These are phyloP conservation scores for Byssothecium circinans DNA, from an alignment of 2,329 filamentous ascomycete species.

Conservation along the genomic window DNA sequence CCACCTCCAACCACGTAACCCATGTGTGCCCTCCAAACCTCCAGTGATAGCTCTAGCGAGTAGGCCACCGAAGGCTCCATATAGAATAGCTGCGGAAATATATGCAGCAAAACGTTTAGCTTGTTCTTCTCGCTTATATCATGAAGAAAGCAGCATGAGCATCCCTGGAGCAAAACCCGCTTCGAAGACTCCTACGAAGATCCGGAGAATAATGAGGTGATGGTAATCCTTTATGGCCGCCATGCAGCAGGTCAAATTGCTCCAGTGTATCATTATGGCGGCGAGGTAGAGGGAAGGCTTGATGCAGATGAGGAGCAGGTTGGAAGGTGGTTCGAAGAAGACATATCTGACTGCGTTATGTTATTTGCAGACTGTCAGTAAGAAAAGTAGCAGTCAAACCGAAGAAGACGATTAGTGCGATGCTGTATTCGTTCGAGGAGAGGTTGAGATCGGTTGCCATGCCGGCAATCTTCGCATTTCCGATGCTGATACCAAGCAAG, in stretches of 20 bases:
- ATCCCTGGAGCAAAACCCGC: constrained; percentile 60
- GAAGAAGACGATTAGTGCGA: constrained; percentile 58
- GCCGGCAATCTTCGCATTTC: constrained; percentile 56
- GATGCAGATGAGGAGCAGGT: constrained; percentile 55
- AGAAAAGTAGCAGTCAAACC: constrained; percentile 42
- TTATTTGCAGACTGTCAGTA: constrained; percentile 33
- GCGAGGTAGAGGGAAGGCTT: constrained; percentile 55
- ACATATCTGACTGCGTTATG: constrained; percentile 46
- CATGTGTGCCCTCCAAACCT: constrained; percentile 49
- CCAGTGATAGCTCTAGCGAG: constrained; percentile 54
- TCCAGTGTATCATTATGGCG: constrained; percentile 59
- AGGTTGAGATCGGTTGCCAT: constrained; percentile 53
- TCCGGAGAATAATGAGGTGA: constrained; percentile 55
- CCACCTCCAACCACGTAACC: constrained; percentile 57
- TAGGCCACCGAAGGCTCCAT: constrained; percentile 57
- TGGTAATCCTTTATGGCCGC: constrained; percentile 51
- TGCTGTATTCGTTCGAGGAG: constrained; percentile 54
- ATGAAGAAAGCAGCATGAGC: constrained; percentile 58
- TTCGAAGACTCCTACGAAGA: constrained; percentile 59
- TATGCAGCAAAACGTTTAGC: constrained; percentile 60
- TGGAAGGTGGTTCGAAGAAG: constrained; percentile 57
- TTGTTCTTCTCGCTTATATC: constrained; percentile 62
- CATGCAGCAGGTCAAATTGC: constrained; percentile 55
- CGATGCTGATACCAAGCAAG: constrained; percentile 43
- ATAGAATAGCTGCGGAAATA: constrained; percentile 60